A percentile compares a stretch with the other conserved stretches of the same genome.
phyloP scores from a whole-genome alignment of 2,329 filamentous ascomycete species.

The Setomelanomma holmii region DNA sequence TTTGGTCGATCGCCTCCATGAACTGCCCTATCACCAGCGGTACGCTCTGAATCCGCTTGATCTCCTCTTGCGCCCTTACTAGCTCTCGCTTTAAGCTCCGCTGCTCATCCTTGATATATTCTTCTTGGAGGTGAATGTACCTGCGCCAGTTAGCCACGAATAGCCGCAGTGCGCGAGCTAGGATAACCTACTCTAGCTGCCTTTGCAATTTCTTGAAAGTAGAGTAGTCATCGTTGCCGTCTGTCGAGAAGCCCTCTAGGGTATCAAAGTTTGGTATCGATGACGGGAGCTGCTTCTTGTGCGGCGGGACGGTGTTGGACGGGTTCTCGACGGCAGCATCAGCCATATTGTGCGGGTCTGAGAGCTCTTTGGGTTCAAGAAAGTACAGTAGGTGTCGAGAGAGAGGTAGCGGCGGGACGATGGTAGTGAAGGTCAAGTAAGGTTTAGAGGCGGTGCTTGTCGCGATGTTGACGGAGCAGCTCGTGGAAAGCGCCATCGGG shows the following conservation, averaged over 20 bases:
- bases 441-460: conserved; percentile 8
- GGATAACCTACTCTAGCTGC: conserved; percentile 79
- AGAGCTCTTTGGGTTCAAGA: background rate
- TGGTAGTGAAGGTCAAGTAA: conserved; percentile 1
- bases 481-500: conserved; percentile 35
- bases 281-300: conserved; percentile 79
- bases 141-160: conserved; percentile 54
- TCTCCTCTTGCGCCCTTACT: conserved; percentile 96
- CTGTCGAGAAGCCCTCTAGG: conserved; percentile 81
- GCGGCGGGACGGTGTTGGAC: conserved; percentile 73
- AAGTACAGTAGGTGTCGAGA: background rate
- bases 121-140: conserved; percentile 97
- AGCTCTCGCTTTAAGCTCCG: conserved; percentile 96
- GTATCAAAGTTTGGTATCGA: conserved; percentile 90
- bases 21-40: conserved; percentile 98
- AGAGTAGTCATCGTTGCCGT: conserved; percentile 91
- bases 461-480: conserved; percentile 35
- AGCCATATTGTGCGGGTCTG: conserved; percentile 66
- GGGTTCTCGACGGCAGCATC: conserved; percentile 87
- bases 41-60: conserved; percentile 98
- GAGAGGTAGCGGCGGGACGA: background rate
- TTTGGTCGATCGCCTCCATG: conserved; percentile 99
- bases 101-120: conserved; percentile 99
- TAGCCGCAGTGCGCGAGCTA: conserved; percentile 1
- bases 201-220: conserved; percentile 95